Evolutionary conservation across 1,139 yeast species (phyloP).

Genomic region (Yamadazyma sp.): DNA sequence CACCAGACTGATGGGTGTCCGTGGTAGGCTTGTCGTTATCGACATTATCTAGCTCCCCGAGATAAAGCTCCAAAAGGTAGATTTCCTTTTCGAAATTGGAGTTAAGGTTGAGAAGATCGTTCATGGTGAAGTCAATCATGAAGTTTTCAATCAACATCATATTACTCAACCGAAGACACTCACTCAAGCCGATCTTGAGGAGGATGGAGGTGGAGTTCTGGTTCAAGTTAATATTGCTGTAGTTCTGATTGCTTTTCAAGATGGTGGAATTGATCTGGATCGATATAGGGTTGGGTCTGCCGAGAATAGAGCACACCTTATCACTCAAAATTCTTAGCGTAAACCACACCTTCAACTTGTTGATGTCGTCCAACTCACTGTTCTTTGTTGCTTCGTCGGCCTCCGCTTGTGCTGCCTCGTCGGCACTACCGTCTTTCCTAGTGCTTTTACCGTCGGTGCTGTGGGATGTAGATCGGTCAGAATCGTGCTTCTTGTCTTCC

Average conservation of each 20-base stretch:
- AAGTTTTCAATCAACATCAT: slow-evolving; percentile 54
- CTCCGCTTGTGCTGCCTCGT: slow-evolving; percentile 1
- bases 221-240: slow-evolving; percentile 21
- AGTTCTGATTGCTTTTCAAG: slow-evolving; percentile 22
- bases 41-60: slow-evolving; percentile 14
- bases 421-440: neutral
- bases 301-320: slow-evolving; percentile 51
- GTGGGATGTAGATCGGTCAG: neutral
- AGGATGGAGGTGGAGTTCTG: slow-evolving; percentile 29
- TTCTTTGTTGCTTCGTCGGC: slow-evolving; percentile 11
- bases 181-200: slow-evolving; percentile 48
- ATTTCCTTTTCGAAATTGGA: slow-evolving; percentile 43
- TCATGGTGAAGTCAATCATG: slow-evolving; percentile 43
- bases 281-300: slow-evolving; percentile 58
- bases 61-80: slow-evolving; percentile 24
- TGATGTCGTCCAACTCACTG: slow-evolving; percentile 31
- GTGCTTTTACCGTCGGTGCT: neutral
- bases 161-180: slow-evolving; percentile 49
- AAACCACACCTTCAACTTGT: slow-evolving; percentile 48
- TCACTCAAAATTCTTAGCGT: slow-evolving; percentile 49
- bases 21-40: neutral
- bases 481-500: neutral
- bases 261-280: slow-evolving; percentile 46
- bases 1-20: too few relatives aligned
- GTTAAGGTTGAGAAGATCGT: slow-evolving; percentile 41